Percentiles rank a stretch among this genome's conserved stretches.
Evolutionary conservation across 2,329 filamentous ascomycete species (phyloP).

Genomic region (Exserohilum turcica): DNA sequence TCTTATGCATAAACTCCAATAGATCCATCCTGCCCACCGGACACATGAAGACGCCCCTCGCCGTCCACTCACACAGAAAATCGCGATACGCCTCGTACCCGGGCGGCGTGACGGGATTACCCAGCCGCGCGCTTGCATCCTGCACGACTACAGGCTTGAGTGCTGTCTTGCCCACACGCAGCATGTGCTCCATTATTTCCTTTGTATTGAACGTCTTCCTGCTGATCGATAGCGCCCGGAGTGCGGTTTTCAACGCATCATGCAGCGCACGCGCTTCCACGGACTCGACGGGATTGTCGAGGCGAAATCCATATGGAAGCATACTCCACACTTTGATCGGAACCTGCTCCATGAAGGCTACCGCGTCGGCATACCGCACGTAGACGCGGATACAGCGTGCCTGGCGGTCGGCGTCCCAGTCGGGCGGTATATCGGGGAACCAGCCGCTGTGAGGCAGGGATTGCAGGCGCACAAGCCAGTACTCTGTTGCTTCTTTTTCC

Average conservation of each 20-base stretch:
- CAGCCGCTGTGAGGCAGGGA: background rate
- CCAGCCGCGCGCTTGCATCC: background rate
- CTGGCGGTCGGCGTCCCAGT: background rate
- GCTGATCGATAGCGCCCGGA: background rate
- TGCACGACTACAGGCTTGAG: background rate
- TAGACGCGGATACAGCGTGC: background rate
- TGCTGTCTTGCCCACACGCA: background rate
- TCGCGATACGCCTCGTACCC: background rate
- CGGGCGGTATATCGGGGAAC: background rate
- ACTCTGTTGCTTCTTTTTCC: conserved; percentile 1
- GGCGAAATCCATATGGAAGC: background rate
- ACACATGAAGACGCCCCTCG: background rate
- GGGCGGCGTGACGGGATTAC: background rate
- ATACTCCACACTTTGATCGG: background rate
- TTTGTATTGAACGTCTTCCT: background rate
- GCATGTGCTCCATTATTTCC: background rate
- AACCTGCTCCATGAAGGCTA: background rate
- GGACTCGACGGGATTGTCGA: background rate
- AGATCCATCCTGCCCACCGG: background rate
- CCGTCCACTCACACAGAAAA: background rate
- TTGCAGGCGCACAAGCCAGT: conserved; percentile 5
- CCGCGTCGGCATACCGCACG: too few species aligned
- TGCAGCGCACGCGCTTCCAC: background rate
- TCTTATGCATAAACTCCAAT: too few species aligned
- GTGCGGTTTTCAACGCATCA: background rate